A percentile compares a stretch with the other conserved stretches of the same genome.
These are phyloP conservation scores for Simmondsia chinensis DNA, from an alignment of 148 eudicot species.

Conservation along the genomic window DNA sequence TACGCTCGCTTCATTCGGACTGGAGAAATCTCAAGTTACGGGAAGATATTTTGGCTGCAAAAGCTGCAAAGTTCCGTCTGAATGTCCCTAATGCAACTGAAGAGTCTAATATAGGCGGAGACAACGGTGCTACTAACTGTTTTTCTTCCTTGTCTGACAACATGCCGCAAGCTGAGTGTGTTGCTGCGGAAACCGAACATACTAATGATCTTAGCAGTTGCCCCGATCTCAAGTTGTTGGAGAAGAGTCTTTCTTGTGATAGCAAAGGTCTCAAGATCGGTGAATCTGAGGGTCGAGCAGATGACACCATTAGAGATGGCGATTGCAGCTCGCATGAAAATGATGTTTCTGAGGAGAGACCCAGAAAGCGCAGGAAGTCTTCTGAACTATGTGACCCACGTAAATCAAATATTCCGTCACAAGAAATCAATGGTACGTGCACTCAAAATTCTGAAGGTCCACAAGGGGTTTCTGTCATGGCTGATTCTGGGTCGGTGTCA, in stretches of 20 bases:
- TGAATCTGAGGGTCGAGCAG: slow-evolving; percentile 17
- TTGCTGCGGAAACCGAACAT: not conserved
- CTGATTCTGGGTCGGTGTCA: slow-evolving; percentile 2
- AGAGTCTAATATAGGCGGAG: slow-evolving; percentile 11
- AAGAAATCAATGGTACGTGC: slow-evolving; percentile 15
- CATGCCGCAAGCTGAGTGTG: slow-evolving; percentile 5
- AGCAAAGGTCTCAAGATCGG: slow-evolving; percentile 11
- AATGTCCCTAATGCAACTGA: slow-evolving; percentile 6
- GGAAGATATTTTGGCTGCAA: slow-evolving; percentile 32
- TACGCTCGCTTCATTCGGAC: slow-evolving; percentile 37
- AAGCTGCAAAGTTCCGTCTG: slow-evolving; percentile 16
- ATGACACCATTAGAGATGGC: slow-evolving; percentile 9
- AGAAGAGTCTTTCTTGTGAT: slow-evolving; percentile 13
- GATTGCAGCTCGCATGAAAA: slow-evolving; percentile 12
- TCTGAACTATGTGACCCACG: slow-evolving; percentile 5
- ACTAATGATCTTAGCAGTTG: not conserved
- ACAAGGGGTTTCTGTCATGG: slow-evolving; percentile 15
- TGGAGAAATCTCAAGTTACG: slow-evolving; percentile 35
- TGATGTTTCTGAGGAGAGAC: slow-evolving; percentile 7
- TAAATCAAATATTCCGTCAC: slow-evolving; percentile 3
- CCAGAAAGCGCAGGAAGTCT: slow-evolving; percentile 14
- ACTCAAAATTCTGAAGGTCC: slow-evolving; percentile 22
- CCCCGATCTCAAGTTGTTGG: slow-evolving; percentile 3
- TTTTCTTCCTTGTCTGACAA: slow-evolving; percentile 7
- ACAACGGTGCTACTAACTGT: not conserved